A percentile compares a stretch with the other conserved stretches of the same genome.
Evolutionary conservation across 495 filamentous ascomycete species (phyloP).

Genomic region (Lasiosphaeria hispida): DNA sequence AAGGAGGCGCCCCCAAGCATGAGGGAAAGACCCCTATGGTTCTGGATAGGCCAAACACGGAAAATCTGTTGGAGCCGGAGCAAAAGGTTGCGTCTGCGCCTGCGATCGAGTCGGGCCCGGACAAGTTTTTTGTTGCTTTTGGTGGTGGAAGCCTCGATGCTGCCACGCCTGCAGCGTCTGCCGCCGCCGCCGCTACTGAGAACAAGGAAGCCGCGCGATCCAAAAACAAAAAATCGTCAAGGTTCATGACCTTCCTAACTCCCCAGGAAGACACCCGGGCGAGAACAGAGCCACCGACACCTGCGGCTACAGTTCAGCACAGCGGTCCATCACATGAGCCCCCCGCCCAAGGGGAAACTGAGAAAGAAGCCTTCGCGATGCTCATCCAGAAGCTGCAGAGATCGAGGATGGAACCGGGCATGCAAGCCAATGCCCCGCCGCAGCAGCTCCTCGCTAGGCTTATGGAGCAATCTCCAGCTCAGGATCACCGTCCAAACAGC

Average conservation of each 20-base stretch:
- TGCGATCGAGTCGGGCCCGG: conserved; percentile 63
- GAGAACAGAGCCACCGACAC: conserved; percentile 51
- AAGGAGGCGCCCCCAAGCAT: conserved; percentile 38
- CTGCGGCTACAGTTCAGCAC: conserved; percentile 27
- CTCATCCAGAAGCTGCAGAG: conserved; percentile 77
- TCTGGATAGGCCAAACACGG: conserved; percentile 23
- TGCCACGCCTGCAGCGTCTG: conserved; percentile 23
- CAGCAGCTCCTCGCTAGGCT: conserved; percentile 22
- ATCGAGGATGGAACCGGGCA: conserved; percentile 24
- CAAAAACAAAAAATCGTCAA: conserved; percentile 61
- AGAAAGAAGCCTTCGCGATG: conserved; percentile 86
- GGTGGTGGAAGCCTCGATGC: conserved; percentile 45
- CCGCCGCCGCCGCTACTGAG: conserved; percentile 24
- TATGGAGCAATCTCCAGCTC: conserved; percentile 30
- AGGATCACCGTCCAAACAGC: conserved; percentile 29
- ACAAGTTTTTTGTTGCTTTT: conserved; percentile 77
- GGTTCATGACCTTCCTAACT: conserved; percentile 82
- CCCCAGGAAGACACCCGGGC: conserved; percentile 59
- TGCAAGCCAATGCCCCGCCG: conserved; percentile 23
- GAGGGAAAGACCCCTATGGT: conserved; percentile 48
- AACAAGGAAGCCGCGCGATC: conserved; percentile 42
- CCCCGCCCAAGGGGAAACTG: conserved; percentile 57
- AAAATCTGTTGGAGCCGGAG: conserved; percentile 38
- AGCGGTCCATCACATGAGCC: background rate
- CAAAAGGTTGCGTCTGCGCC: conserved; percentile 53